These are phyloP conservation scores for Schizochytrium sp. DNA, from an alignment of 108 stramenopile species.

Conservation along the genomic window DNA sequence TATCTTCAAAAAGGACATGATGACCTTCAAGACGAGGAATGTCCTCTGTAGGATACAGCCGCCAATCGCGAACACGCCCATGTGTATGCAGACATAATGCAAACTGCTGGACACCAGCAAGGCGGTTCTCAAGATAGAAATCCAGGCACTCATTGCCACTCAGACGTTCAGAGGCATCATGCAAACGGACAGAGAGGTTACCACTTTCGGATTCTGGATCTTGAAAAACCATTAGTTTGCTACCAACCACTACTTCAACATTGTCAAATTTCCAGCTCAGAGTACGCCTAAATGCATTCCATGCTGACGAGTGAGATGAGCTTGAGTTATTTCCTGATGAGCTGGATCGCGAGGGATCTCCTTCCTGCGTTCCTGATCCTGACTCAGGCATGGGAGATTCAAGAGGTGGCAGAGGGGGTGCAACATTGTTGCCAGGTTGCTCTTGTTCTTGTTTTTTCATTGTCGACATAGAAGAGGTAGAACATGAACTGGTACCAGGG, in stretches of 20 bases:
- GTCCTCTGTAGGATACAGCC: conserved; percentile 55
- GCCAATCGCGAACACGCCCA: conserved; percentile 22
- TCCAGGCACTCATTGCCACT: conserved; percentile 45
- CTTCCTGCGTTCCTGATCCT: too few species aligned
- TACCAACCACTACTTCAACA: conserved; percentile 38
- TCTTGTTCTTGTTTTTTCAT: too few species aligned
- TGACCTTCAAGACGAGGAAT: conserved; percentile 26
- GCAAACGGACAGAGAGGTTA: conserved; percentile 28
- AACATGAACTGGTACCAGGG: too few species aligned
- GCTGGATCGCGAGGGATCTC: background rate
- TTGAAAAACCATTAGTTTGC: conserved; percentile 33
- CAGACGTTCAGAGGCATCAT: conserved; percentile 15
- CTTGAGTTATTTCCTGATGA: background rate
- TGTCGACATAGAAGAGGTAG: too few species aligned
- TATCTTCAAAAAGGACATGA: conserved; percentile 34
- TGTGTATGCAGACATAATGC: conserved; percentile 38
- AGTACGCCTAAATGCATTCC: conserved; percentile 12
- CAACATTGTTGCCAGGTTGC: too few species aligned
- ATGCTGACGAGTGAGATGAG: background rate
- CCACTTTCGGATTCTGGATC: conserved; percentile 16
- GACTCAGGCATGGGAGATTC: too few species aligned
- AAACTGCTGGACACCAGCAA: conserved; percentile 44
- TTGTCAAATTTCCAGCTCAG: conserved; percentile 60
- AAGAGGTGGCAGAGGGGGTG: too few species aligned
- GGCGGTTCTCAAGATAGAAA: conserved; percentile 40